Conservation (phyloP, 225 moss, liverwort and hornwort species). For the Lunularia cruciata region DNA sequence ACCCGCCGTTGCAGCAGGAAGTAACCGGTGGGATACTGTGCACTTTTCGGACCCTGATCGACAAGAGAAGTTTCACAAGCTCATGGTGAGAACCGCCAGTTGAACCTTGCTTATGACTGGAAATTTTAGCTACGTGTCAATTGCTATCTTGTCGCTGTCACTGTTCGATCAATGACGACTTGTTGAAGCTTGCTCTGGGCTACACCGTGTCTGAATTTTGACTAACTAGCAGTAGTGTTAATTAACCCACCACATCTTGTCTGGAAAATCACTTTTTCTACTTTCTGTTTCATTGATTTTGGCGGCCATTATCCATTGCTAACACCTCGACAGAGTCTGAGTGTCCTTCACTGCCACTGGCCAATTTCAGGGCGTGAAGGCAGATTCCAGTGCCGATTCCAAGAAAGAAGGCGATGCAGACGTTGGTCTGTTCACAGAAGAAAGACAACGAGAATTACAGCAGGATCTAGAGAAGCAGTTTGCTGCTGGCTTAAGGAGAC, state of each 20-base stretch:
- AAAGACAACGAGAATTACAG: slow-evolving; percentile 88
- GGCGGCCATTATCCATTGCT: slow-evolving; percentile 45
- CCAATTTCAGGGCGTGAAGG: slow-evolving; percentile 91
- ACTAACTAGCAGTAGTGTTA: no score
- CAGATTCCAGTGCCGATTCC: slow-evolving; percentile 52
- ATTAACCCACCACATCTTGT: no score
- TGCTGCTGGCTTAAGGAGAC: slow-evolving; percentile 83
- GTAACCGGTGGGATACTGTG: slow-evolving; percentile 98
- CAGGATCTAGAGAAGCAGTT: slow-evolving; percentile 96
- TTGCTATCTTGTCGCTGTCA: no score
- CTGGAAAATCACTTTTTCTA: no score
- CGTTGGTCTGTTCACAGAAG: slow-evolving; percentile 71
- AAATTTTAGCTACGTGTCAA: not conserved
- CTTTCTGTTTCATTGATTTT: not conserved
- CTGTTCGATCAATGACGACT: no score
- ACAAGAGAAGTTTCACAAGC: slow-evolving; percentile 98
- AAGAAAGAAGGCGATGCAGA: slow-evolving; percentile 67
- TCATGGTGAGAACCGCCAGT: slow-evolving; percentile 66
- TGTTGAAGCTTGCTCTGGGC: no score
- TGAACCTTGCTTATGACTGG: not conserved
- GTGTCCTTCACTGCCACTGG: slow-evolving; percentile 57
- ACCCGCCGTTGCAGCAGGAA: slow-evolving; percentile 78
- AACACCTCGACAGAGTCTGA: slow-evolving; percentile 61
- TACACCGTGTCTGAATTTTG: no score
- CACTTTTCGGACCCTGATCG: slow-evolving; percentile 97